phyloP scores from a whole-genome alignment of 73 alveolate genomes.

The Loxodes magnus region DNA sequence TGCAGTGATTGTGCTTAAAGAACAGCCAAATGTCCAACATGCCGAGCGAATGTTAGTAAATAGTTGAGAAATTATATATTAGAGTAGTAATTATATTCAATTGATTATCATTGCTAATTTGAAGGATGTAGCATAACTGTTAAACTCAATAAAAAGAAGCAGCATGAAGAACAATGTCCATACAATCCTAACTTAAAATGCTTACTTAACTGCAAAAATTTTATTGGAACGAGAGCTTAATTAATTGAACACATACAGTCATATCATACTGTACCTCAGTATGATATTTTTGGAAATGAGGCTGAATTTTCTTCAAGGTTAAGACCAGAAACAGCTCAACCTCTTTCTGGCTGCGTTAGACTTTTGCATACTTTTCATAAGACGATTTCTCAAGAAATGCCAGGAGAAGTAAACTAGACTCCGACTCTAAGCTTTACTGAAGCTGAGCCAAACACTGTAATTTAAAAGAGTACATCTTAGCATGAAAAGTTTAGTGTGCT shows the following conservation, averaged over 20 bases:
- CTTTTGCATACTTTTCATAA: slow-evolving; percentile 12
- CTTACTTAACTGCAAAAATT: background rate
- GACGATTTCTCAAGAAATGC: slow-evolving; percentile 3
- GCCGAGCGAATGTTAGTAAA: background rate
- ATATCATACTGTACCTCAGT: slow-evolving; percentile 9
- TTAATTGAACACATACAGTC: background rate
- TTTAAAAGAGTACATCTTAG: too few relatives aligned
- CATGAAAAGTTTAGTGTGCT: too few relatives aligned
- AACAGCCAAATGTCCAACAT: slow-evolving; percentile 3
- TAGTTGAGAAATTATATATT: slow-evolving; percentile 1
- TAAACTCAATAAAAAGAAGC: background rate
- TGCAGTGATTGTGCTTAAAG: background rate
- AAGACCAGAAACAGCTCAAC: background rate
- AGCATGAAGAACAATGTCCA: slow-evolving; percentile 4
- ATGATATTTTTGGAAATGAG: background rate
- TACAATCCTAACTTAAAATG: slow-evolving; percentile 3
- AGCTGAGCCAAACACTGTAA: too few relatives aligned
- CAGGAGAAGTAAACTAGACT: too few relatives aligned
- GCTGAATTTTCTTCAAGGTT: slow-evolving; percentile 14
- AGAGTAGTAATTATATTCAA: background rate
- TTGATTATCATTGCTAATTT: slow-evolving; percentile 4
- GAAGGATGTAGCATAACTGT: background rate
- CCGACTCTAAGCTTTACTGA: too few relatives aligned
- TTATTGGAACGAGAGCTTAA: background rate
- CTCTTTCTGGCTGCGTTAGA: slow-evolving; percentile 10